Evolutionary conservation across 2,329 filamentous ascomycete genomes (phyloP).

Genomic region (Aspergillus ustus): DNA sequence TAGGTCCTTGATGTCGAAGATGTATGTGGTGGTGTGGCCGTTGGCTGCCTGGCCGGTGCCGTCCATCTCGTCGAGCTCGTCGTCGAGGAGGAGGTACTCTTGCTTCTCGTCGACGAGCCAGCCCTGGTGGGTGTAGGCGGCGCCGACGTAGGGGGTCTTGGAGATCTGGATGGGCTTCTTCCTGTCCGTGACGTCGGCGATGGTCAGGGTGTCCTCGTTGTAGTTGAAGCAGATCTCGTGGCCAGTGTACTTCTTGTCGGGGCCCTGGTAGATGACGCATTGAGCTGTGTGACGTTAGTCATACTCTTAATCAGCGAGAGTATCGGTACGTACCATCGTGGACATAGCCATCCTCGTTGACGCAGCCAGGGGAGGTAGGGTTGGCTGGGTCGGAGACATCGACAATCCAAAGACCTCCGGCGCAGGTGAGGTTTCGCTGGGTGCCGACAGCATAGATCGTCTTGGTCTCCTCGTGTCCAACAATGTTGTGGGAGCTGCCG

Average conservation of each 20-base stretch:
- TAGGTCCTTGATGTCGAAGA: slow-evolving; percentile 25
- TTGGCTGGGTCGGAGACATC: slow-evolving; percentile 25
- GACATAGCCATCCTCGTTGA: slow-evolving; percentile 25
- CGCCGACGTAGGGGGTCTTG: slow-evolving; percentile 25
- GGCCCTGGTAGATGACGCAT: slow-evolving; percentile 26
- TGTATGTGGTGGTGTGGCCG: slow-evolving; percentile 28
- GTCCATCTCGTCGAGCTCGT: slow-evolving; percentile 25
- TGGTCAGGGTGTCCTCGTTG: slow-evolving; percentile 26
- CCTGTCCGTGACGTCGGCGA: slow-evolving; percentile 25
- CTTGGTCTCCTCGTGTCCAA: slow-evolving; percentile 24
- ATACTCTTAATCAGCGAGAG: too few species aligned
- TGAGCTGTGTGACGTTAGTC: slow-evolving; percentile 19
- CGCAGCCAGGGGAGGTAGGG: slow-evolving; percentile 24
- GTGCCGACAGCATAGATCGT: slow-evolving; percentile 27
- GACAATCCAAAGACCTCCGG: slow-evolving; percentile 26
- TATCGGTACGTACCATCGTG: slow-evolving; percentile 19
- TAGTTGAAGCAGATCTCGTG: slow-evolving; percentile 29
- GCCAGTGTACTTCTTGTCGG: slow-evolving; percentile 20
- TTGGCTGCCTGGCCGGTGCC: slow-evolving; percentile 22
- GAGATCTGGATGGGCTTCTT: slow-evolving; percentile 22
- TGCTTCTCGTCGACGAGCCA: slow-evolving; percentile 20
- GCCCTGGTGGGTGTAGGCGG: slow-evolving; percentile 26
- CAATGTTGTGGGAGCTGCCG: slow-evolving; percentile 28
- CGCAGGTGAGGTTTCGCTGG: slow-evolving; percentile 18
- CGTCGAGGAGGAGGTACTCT: slow-evolving; percentile 26